A percentile compares a stretch with the other conserved stretches of the same genome.
Evolutionary conservation across 805 yeast species (phyloP).

Genomic region (Saccharomycopsis sp.): DNA sequence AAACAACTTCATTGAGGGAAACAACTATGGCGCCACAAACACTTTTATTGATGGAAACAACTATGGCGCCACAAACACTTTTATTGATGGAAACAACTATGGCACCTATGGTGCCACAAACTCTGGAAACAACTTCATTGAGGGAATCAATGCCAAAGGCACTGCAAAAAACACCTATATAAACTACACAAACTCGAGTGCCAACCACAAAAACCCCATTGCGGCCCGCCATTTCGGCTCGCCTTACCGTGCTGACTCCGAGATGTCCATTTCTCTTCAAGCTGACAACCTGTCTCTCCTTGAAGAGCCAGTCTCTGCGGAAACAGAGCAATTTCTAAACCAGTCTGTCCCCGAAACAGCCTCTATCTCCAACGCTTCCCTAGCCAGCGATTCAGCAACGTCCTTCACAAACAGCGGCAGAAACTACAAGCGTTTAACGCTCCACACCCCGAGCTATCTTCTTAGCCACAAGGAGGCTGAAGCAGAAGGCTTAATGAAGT

Average conservation of each 20-base stretch:
- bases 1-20: too few species aligned
- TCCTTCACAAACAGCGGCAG: not conserved
- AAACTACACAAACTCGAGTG: too few species aligned
- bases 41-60: too few species aligned
- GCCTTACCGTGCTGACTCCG: not conserved
- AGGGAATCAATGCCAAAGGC: not conserved
- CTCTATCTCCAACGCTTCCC: not conserved
- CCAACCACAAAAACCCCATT: not conserved
- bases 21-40: too few species aligned
- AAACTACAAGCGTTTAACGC: conserved; percentile 13
- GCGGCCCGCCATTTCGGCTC: not conserved
- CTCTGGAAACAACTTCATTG: not conserved
- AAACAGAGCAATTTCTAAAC: not conserved
- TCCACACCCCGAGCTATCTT: conserved; percentile 16
- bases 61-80: too few species aligned
- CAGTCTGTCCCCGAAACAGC: not conserved
- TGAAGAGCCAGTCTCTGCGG: not conserved
- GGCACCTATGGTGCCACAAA: not conserved
- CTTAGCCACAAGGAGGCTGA: conserved; percentile 1
- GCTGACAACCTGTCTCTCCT: not conserved
- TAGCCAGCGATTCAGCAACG: too few species aligned
- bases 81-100: too few species aligned
- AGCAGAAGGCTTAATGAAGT: not conserved
- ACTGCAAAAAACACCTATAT: too few species aligned
- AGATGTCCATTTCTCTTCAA: too few species aligned